A percentile compares a stretch with the other conserved stretches of the same genome.
These are phyloP conservation scores for Russula vinacea DNA, from an alignment of 768 basidiomycete genomes.

Conservation along the genomic window DNA sequence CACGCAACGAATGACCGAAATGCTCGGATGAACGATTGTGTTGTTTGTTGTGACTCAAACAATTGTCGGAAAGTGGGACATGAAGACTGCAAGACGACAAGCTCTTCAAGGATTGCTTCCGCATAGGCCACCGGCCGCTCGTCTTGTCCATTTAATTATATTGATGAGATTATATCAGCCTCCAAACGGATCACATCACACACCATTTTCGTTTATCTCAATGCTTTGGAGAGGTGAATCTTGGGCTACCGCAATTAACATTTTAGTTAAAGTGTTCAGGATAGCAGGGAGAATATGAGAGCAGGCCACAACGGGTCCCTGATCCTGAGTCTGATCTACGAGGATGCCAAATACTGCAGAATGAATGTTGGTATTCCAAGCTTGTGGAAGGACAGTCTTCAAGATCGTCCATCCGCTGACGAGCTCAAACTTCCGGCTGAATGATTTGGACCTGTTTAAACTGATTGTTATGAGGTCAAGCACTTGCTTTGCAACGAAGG, in stretches of 20 bases:
- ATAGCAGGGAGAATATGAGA: slow-evolving; percentile 72
- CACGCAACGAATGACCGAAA: slow-evolving; percentile 54
- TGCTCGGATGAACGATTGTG: slow-evolving; percentile 62
- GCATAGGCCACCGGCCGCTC: slow-evolving; percentile 33
- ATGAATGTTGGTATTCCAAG: slow-evolving; percentile 69
- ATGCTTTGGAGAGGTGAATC: slow-evolving; percentile 28
- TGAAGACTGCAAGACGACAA: slow-evolving; percentile 65
- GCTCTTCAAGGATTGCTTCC: slow-evolving; percentile 62
- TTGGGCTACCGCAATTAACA: slow-evolving; percentile 38
- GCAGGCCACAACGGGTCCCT: slow-evolving; percentile 46
- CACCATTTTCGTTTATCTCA: slow-evolving; percentile 27
- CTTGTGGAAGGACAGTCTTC: slow-evolving; percentile 58
- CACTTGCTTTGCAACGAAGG: slow-evolving; percentile 55
- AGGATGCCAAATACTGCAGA: slow-evolving; percentile 66
- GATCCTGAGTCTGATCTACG: slow-evolving; percentile 43
- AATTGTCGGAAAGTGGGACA: slow-evolving; percentile 64
- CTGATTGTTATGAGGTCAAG: slow-evolving; percentile 58
- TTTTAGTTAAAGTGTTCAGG: slow-evolving; percentile 60
- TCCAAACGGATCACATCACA: slow-evolving; percentile 4
- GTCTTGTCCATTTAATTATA: not conserved
- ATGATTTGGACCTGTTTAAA: slow-evolving; percentile 54
- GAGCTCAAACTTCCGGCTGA: slow-evolving; percentile 78
- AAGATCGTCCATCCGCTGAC: slow-evolving; percentile 81
- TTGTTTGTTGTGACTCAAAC: slow-evolving; percentile 69
- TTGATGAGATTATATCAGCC: not conserved